Evolutionary conservation across 352 stramenopile species (phyloP).

Genomic region (Pythium chondricola): DNA sequence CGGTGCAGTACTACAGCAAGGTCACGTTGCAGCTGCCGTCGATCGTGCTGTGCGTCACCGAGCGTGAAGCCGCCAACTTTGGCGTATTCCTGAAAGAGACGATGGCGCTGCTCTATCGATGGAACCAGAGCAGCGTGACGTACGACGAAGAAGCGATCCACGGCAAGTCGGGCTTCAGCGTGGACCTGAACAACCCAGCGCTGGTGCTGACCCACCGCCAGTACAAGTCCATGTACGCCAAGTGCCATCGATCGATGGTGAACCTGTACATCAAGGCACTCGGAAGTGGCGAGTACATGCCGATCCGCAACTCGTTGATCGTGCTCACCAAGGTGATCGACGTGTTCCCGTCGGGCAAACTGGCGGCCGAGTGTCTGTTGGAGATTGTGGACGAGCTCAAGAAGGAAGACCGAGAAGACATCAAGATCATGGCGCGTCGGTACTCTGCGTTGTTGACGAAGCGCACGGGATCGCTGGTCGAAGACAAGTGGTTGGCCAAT

Average conservation of each 20-base stretch:
- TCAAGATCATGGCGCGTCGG: conserved; percentile 88
- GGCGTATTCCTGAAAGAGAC: conserved; percentile 85
- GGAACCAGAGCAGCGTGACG: conserved; percentile 71
- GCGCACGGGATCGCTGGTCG: conserved; percentile 53
- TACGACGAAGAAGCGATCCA: conserved; percentile 78
- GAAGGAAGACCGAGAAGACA: conserved; percentile 79
- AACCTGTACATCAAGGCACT: conserved; percentile 59
- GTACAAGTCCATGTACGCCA: conserved; percentile 70
- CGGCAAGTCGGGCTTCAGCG: conserved; percentile 62
- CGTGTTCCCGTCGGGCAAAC: conserved; percentile 65
- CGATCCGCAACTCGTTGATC: conserved; percentile 78
- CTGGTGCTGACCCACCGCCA: conserved; percentile 57
- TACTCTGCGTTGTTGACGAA: conserved; percentile 83
- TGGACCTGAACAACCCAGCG: conserved; percentile 59
- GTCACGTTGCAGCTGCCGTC: conserved; percentile 71
- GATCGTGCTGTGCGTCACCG: conserved; percentile 75
- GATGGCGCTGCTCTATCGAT: conserved; percentile 54
- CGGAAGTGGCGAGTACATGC: conserved; percentile 72
- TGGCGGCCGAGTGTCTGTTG: conserved; percentile 54
- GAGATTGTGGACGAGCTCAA: conserved; percentile 60
- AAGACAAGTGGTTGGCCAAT: conserved; percentile 49
- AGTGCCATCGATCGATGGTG: conserved; percentile 70
- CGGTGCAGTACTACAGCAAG: conserved; percentile 79
- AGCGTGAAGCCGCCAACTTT: conserved; percentile 82
- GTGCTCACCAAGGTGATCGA: conserved; percentile 87